These are phyloP conservation scores for Apiotrichum sp. DNA, from an alignment of 1,284 basidiomycete genomes.

Conservation along the genomic window DNA sequence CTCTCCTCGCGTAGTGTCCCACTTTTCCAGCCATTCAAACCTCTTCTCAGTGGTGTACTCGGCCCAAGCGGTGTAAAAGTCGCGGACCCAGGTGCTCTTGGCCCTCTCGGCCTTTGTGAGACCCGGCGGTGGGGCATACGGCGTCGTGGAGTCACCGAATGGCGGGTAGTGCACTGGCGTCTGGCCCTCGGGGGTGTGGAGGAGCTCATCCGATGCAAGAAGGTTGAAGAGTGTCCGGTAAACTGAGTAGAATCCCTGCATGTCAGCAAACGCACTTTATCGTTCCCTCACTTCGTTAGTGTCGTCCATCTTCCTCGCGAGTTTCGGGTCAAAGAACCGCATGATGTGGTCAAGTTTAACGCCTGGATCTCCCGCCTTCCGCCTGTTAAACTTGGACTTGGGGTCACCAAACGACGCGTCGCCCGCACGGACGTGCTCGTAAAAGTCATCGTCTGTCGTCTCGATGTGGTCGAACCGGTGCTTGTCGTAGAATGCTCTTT, in stretches of 20 bases:
- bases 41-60: conserved; percentile 85
- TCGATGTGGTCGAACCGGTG: conserved; percentile 79
- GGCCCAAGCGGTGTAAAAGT: conserved; percentile 82
- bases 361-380: conserved; percentile 69
- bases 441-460: conserved; percentile 75
- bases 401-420: conserved; percentile 39
- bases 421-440: conserved; percentile 75
- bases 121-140: conserved; percentile 54
- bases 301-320: conserved; percentile 69
- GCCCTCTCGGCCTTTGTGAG: conserved; percentile 47
- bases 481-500: conserved; percentile 97
- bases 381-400: conserved; percentile 51
- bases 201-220: conserved; percentile 72
- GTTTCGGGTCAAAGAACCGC: conserved; percentile 73
- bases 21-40: conserved; percentile 83
- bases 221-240: conserved; percentile 84
- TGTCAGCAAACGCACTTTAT: conserved; percentile 5
- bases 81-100: conserved; percentile 51
- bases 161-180: conserved; percentile 58
- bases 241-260: conserved; percentile 81
- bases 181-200: conserved; percentile 52
- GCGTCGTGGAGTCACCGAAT: conserved; percentile 75
- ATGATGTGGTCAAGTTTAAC: conserved; percentile 73
- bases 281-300: conserved; percentile 55
- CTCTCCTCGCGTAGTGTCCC: conserved; percentile 76